Percentiles rank a stretch among this genome's conserved stretches.
These are phyloP conservation scores for Penicillium oxalicum DNA, from an alignment of 2,329 filamentous ascomycete genomes.

Conservation along the genomic window DNA sequence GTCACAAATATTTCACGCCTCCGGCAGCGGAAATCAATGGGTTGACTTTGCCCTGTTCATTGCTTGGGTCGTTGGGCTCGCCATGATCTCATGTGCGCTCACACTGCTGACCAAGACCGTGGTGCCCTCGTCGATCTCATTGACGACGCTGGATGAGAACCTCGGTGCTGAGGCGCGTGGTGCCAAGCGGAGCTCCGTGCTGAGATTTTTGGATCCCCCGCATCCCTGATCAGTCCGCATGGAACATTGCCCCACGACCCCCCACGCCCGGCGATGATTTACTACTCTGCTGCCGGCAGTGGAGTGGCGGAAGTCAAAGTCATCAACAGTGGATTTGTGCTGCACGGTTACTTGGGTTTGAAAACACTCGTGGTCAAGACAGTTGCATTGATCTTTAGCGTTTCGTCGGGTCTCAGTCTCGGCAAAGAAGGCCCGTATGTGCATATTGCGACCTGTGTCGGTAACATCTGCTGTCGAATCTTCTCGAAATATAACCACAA, in stretches of 20 bases:
- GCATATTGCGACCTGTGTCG: conserved; percentile 92
- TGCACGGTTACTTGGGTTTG: conserved; percentile 89
- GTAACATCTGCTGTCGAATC: conserved; percentile 90
- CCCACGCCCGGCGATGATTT: conserved; percentile 67
- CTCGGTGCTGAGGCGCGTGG: conserved; percentile 61
- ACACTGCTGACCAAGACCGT: conserved; percentile 90
- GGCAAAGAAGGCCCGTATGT: conserved; percentile 96
- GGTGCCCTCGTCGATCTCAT: conserved; percentile 78
- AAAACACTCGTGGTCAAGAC: conserved; percentile 84
- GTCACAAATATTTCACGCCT: conserved; percentile 57
- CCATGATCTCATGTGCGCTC: conserved; percentile 67
- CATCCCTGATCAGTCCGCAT: conserved; percentile 38
- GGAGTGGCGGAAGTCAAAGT: conserved; percentile 96
- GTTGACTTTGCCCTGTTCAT: conserved; percentile 77
- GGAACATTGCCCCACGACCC: conserved; percentile 26
- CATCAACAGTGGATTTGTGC: conserved; percentile 93
- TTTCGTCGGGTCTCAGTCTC: conserved; percentile 85
- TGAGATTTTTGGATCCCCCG: conserved; percentile 33
- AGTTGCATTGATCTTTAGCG: conserved; percentile 73
- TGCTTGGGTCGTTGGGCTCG: conserved; percentile 61
- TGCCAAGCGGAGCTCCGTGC: conserved; percentile 41
- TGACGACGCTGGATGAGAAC: conserved; percentile 89
- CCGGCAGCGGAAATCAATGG: conserved; percentile 48
- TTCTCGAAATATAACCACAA: conserved; percentile 92
- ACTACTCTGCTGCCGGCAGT: conserved; percentile 92